These are phyloP conservation scores for Cryptococcus neoformans DNA, from an alignment of 1,284 basidiomycete species.

Conservation along the genomic window DNA sequence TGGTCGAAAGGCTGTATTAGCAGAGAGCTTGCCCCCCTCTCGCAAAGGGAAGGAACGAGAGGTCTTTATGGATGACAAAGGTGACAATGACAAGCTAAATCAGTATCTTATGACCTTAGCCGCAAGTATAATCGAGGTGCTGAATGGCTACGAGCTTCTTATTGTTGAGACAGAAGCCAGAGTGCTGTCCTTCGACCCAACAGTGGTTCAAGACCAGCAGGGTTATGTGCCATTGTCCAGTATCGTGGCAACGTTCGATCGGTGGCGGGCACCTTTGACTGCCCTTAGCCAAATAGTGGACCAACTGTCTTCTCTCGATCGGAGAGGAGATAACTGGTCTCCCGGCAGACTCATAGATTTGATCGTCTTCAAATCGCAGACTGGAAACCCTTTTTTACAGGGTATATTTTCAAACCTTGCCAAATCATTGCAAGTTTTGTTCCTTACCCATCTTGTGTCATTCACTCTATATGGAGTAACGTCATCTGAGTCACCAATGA, in stretches of 20 bases:
- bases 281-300: conserved; percentile 63
- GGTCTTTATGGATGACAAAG: conserved; percentile 1
- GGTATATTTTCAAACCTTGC: conserved; percentile 65
- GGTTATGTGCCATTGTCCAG: conserved; percentile 74
- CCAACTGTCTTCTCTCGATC: conserved; percentile 48
- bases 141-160: conserved; percentile 75
- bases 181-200: conserved; percentile 65
- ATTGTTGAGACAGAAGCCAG: conserved; percentile 76
- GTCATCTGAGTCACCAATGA: conserved; percentile 50
- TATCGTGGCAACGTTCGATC: conserved; percentile 71
- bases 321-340: conserved; percentile 52
- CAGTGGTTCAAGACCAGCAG: conserved; percentile 63
- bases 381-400: conserved; percentile 71
- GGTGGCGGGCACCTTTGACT: conserved; percentile 77
- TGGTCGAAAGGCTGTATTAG: conserved; percentile 48
- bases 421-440: conserved; percentile 70
- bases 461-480: conserved; percentile 72
- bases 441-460: conserved; percentile 70
- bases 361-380: conserved; percentile 63
- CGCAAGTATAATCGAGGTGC: conserved; percentile 64
- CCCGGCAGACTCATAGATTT: conserved; percentile 75
- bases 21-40: conserved; percentile 6
- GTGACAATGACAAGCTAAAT: conserved; percentile 8
- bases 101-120: conserved; percentile 74
- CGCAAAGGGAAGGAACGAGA: conserved; percentile 17